A percentile compares a stretch with the other conserved stretches of the same genome.
These are phyloP conservation scores for Ascochyta fabae DNA, from an alignment of 2,329 filamentous ascomycete species.

Conservation along the genomic window DNA sequence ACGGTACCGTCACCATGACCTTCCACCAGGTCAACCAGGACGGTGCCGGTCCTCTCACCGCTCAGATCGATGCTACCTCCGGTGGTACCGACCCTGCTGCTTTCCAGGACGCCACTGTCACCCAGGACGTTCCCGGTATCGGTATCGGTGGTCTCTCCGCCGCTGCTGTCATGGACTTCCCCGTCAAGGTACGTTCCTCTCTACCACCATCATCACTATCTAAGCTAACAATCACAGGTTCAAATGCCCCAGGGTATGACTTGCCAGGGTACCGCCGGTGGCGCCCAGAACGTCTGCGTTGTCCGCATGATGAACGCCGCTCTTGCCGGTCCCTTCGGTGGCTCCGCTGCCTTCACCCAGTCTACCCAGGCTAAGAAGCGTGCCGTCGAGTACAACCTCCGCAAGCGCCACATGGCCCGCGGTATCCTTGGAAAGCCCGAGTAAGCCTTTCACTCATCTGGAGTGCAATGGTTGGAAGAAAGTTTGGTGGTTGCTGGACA, in stretches of 20 bases:
- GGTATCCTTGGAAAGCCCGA: slow-evolving; percentile 44
- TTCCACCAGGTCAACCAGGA: slow-evolving; percentile 76
- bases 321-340: slow-evolving; percentile 70
- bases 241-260: slow-evolving; percentile 73
- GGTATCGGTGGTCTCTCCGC: slow-evolving; percentile 64
- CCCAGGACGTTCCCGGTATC: slow-evolving; percentile 66
- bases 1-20: slow-evolving; percentile 67
- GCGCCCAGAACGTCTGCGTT: slow-evolving; percentile 68
- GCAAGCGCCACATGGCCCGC: slow-evolving; percentile 47
- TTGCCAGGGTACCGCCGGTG: slow-evolving; percentile 65
- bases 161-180: slow-evolving; percentile 68
- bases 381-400: slow-evolving; percentile 62
- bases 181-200: slow-evolving; percentile 53
- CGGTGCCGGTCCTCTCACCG: slow-evolving; percentile 68
- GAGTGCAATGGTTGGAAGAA: neutral
- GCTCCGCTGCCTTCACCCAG: slow-evolving; percentile 70
- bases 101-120: slow-evolving; percentile 66
- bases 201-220: neutral
- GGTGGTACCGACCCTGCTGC: slow-evolving; percentile 66
- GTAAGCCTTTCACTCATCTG: slow-evolving; percentile 19
- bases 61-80: slow-evolving; percentile 67
- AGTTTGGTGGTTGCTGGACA: slow-evolving; percentile 23
- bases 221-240: slow-evolving; percentile 45
- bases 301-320: slow-evolving; percentile 69
- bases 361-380: slow-evolving; percentile 64